These are phyloP conservation scores for Panellus pusillus DNA, from an alignment of 768 basidiomycete species.

Conservation along the genomic window DNA sequence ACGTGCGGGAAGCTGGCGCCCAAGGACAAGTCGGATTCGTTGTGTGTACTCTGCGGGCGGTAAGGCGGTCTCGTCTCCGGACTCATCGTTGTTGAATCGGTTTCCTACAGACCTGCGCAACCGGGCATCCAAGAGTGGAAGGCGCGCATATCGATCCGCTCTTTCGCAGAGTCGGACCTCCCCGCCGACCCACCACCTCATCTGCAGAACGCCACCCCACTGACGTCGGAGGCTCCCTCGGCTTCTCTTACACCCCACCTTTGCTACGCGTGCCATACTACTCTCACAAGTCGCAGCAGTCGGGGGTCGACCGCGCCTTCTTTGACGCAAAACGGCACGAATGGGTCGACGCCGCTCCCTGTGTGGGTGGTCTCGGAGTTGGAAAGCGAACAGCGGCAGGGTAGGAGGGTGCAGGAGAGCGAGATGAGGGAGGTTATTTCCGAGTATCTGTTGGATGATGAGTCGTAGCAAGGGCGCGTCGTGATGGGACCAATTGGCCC, in stretches of 20 bases:
- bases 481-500: not conserved
- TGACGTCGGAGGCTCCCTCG: constrained; percentile 17
- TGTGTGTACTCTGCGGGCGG: constrained; percentile 70
- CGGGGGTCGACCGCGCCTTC: constrained; percentile 29
- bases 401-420: constrained; percentile 28
- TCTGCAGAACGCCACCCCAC: constrained; percentile 2
- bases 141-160: constrained; percentile 67
- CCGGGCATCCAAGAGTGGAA: constrained; percentile 73
- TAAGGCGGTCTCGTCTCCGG: constrained; percentile 27
- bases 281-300: constrained; percentile 49
- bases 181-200: constrained; percentile 25
- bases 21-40: constrained; percentile 48
- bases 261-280: constrained; percentile 57
- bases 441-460: constrained; percentile 38
- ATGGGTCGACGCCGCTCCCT: constrained; percentile 20
- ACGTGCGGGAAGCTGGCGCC: constrained; percentile 79
- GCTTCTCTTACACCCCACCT: constrained; percentile 35
- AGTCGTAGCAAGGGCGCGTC: not conserved
- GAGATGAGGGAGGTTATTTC: constrained; percentile 40
- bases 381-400: constrained; percentile 12
- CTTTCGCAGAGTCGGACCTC: constrained; percentile 33
- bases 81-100: not conserved
- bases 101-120: constrained; percentile 56
- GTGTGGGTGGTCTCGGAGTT: constrained; percentile 28
- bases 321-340: not conserved